phyloP scores from a whole-genome alignment of 306 rosid genomes.

The Potentilla sterilis region DNA sequence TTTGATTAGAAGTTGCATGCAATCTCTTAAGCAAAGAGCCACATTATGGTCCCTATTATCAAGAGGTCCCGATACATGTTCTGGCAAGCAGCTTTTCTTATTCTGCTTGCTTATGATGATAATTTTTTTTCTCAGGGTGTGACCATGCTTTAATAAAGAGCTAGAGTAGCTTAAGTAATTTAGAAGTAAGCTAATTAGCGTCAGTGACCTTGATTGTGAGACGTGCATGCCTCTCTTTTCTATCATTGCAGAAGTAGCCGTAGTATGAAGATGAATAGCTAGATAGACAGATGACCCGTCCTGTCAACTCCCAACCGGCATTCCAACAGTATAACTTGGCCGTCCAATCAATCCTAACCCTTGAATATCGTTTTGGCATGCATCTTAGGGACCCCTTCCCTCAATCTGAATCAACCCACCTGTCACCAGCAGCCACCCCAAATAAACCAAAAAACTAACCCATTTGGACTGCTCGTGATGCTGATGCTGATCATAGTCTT shows the following conservation, averaged over 20 bases:
- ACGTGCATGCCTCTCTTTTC: neutral
- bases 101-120: too few species aligned
- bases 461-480: neutral
- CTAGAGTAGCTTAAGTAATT: neutral
- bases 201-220: slow-evolving; percentile 1
- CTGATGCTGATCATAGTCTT: neutral
- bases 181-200: neutral
- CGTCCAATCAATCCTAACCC: slow-evolving; percentile 7
- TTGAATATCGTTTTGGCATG: neutral
- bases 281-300: neutral
- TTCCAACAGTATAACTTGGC: slow-evolving; percentile 3
- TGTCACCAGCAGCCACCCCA: neutral
- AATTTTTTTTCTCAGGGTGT: too few species aligned
- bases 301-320: slow-evolving; percentile 1
- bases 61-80: too few species aligned
- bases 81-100: too few species aligned
- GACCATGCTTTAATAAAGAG: neutral
- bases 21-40: neutral
- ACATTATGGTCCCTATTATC: too few species aligned
- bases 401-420: neutral
- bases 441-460: neutral
- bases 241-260: neutral
- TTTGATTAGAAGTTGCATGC: neutral
- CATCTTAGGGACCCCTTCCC: neutral
- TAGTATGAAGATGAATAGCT: neutral